Evolutionary conservation across 768 basidiomycete genomes (phyloP), one percentile per base, ranked within the genome.

Genomic region (Exidia glandulosa): DNA sequence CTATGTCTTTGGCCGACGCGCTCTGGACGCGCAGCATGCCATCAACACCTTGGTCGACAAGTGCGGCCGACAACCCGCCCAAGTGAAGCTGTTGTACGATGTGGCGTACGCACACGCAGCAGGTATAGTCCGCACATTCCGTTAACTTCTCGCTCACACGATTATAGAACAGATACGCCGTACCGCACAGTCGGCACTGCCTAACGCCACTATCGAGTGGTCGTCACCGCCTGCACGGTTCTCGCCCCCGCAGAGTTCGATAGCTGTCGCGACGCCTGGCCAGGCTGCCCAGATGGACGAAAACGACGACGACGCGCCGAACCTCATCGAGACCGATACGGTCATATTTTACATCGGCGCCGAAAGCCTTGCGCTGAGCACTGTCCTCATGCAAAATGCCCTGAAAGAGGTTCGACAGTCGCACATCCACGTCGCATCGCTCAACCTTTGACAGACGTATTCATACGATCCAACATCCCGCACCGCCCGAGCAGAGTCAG

Each of bases 1-100:
- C 32, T 97, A 95, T 69, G 83, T 97, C 34, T 93, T 97, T 67
- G 92, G 92, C 0, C 85, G 86, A 65, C 84, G 85, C 60, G 63
- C 72, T 0, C 71, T 96, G 33, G 82, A 91, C 62, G 69, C 81
- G 1, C 70, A 75, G 3, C 68, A 76, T 60, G 87, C 84, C 62
- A 73, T 77, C 10, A 64, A 70, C 13, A 70, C 74, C 48, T 64
- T 88, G 14, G 57, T 72, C 19, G 67, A 69, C 19, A 63, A 75
- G 41, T 59, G 56, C 32, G 63, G 59, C 27, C 58, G 32, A 27
- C 13, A 33, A 37, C 33, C 62, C 29, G 64, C 70, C n/a, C 69
- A 73, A 3, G 72, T 87, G 2, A 63, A 87, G 4, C 68, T 97
- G 19, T 79, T 81, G 27, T 84, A 86, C 67, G 90, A 97, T 62